A percentile compares a stretch with the other conserved stretches of the same genome.
Evolutionary conservation across 176 grass and related monocot species (phyloP).

Genomic region (Triticum urartu): DNA sequence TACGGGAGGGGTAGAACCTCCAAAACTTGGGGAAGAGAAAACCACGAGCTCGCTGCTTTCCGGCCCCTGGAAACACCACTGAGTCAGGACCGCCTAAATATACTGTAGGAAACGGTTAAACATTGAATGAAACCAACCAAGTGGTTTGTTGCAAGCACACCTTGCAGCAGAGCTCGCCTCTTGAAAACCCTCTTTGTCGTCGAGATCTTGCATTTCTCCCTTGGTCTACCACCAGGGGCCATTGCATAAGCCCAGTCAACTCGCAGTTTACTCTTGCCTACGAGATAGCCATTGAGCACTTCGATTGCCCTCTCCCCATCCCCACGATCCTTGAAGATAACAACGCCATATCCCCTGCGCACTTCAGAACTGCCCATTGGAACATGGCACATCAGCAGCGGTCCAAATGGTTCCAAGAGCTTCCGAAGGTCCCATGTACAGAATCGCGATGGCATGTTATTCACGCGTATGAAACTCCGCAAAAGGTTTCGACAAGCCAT

Average conservation of each 20-base stretch:
- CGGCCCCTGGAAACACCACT: not conserved
- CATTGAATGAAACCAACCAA: not conserved
- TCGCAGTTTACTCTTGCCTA: not conserved
- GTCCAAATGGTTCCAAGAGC: not conserved
- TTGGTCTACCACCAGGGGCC: not conserved
- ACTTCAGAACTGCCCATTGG: not conserved
- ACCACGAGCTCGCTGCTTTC: not conserved
- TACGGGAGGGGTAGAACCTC: not conserved
- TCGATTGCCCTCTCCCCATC: conserved; percentile 4
- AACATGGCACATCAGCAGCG: not conserved
- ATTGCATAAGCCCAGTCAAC: conserved; percentile 32
- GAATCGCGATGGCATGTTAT: conserved; percentile 8
- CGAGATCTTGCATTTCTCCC: not conserved
- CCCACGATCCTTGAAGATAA: conserved; percentile 7
- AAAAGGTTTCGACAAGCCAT: not conserved
- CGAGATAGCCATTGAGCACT: not conserved
- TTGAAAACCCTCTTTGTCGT: not conserved
- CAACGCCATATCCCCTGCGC: not conserved
- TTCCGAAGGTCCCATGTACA: not conserved
- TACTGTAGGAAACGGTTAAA: not conserved
- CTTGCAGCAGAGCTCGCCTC: not conserved
- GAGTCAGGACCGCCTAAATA: not conserved
- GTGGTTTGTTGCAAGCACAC: not conserved
- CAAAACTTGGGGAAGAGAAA: not conserved
- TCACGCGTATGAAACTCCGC: not conserved